Percentiles rank a stretch among this genome's conserved stretches.
These are phyloP conservation scores for Fistulinella prunicolor DNA, from an alignment of 768 basidiomycete species.

Conservation along the genomic window DNA sequence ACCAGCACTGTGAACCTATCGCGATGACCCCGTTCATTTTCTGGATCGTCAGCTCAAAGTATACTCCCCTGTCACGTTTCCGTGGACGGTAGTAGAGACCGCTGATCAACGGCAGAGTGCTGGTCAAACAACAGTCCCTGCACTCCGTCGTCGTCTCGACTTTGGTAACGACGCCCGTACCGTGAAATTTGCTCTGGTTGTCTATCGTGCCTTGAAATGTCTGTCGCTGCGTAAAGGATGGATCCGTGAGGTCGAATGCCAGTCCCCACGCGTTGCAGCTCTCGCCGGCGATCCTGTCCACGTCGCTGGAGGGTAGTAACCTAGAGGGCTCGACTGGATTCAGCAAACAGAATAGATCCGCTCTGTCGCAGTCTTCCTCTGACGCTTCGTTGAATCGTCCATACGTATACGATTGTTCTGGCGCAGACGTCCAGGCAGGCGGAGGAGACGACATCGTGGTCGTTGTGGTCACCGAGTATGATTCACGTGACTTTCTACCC, in stretches of 20 bases:
- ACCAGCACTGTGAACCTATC: conserved; percentile 43
- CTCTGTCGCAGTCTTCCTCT: conserved; percentile 51
- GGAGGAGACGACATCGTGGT: conserved; percentile 25
- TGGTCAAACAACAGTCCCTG: conserved; percentile 52
- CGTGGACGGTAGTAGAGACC: conserved; percentile 57
- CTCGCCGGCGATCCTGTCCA: conserved; percentile 48
- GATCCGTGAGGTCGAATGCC: conserved; percentile 33
- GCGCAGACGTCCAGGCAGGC: conserved; percentile 59
- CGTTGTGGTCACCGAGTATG: neutral
- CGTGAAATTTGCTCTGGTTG: conserved; percentile 32
- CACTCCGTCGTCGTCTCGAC: conserved; percentile 44
- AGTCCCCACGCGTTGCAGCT: conserved; percentile 57
- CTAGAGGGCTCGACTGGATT: conserved; percentile 41
- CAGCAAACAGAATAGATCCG: conserved; percentile 46
- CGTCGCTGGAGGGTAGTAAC: conserved; percentile 48
- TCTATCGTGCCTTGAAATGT: conserved; percentile 45
- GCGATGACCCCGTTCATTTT: conserved; percentile 59
- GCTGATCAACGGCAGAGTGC: conserved; percentile 56
- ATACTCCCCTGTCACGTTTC: conserved; percentile 46
- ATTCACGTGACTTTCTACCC: conserved; percentile 2
- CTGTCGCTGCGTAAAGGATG: conserved; percentile 1
- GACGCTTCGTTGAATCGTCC: conserved; percentile 58
- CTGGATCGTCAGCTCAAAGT: conserved; percentile 59
- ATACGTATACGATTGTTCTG: conserved; percentile 44
- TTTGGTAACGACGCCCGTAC: conserved; percentile 28